Base-by-base conservation (phyloP, 164 flowering plant species). In the Houttuynia cordata region DNA sequence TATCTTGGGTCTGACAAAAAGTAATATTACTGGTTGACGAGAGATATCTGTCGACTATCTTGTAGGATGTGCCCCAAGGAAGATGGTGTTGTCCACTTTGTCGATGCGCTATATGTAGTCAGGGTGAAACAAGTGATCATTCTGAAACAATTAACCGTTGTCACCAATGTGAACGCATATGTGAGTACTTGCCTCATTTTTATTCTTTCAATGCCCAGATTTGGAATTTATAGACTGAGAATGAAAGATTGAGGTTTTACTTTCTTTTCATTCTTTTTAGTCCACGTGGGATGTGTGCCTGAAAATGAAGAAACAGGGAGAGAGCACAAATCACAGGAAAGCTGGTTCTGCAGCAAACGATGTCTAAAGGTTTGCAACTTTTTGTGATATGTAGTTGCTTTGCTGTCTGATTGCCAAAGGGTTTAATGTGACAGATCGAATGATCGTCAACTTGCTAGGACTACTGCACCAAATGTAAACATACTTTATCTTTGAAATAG, bases 41-140 rank as follows among this genome's bases (percentile, higher is more conserved):
- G 2, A 45, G 49, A 45, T 12, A 12, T 12, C 13, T 10, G 49
- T 17, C 12, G 37, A 30, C 6, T 30, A 12, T 45, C 2, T 45
- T 45, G 49, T 45, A 93, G 96, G 82, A 73, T 58, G 62, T 84
- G 62, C 97, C 96, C 0, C 83, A 80, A 47, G 97, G 88, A 58
- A 80, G 80, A 51, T 93, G 98, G 98, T 87, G 83, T 62, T 93
- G 98, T 62, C 87, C 84, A 53, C 80, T 86, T 50, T 92, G 98
- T 61, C 75, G 81, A 62, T 92, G 98, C 67, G 69, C 68, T 58
- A 72, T 78, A 69, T 92, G 98, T 77, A 79, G 74, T 24, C 52
- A 62, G 59, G 66, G 68, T 61, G 60, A 75, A 42, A 59, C 68
- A 21, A 59, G 64, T 57, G 67, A 24, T 15, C 73, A 53, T 17